These are phyloP conservation scores for Gnomoniopsis sp. DNA, from an alignment of 2,329 filamentous ascomycete genomes.

Conservation along the genomic window DNA sequence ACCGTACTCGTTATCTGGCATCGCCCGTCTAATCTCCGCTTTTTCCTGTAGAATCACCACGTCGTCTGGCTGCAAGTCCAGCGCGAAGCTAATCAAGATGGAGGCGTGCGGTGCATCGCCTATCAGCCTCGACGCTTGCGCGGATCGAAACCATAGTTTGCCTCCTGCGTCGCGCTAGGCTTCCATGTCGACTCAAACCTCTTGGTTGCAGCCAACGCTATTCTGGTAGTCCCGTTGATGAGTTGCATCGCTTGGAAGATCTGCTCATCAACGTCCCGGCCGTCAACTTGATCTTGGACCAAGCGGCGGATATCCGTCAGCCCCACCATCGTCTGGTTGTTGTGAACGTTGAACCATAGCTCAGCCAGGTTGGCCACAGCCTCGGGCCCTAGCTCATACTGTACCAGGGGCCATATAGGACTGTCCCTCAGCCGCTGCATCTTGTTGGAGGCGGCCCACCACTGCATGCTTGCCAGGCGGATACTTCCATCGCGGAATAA, in stretches of 20 bases:
- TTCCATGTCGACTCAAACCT: not conserved
- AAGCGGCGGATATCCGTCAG: not conserved
- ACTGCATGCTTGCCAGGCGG: not conserved
- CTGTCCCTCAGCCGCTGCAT: conserved; percentile 4
- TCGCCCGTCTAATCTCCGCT: not conserved
- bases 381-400: not conserved
- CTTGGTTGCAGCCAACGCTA: not conserved
- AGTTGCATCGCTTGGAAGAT: not conserved
- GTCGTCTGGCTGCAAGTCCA: not conserved
- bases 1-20: too few relatives aligned
- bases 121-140: conserved; percentile 3
- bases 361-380: not conserved
- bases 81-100: not conserved
- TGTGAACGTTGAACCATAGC: not conserved
- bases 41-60: conserved; percentile 1
- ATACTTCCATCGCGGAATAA: not conserved
- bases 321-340: not conserved
- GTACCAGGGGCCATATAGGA: not conserved
- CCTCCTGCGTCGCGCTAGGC: conserved; percentile 5
- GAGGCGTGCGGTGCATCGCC: not conserved
- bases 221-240: not conserved
- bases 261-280: not conserved
- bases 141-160: conserved; percentile 5
- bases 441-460: not conserved
- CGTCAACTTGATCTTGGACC: too few relatives aligned